These are phyloP conservation scores for Cytidiella melzeri DNA, from an alignment of 768 basidiomycete genomes.

Conservation along the genomic window DNA sequence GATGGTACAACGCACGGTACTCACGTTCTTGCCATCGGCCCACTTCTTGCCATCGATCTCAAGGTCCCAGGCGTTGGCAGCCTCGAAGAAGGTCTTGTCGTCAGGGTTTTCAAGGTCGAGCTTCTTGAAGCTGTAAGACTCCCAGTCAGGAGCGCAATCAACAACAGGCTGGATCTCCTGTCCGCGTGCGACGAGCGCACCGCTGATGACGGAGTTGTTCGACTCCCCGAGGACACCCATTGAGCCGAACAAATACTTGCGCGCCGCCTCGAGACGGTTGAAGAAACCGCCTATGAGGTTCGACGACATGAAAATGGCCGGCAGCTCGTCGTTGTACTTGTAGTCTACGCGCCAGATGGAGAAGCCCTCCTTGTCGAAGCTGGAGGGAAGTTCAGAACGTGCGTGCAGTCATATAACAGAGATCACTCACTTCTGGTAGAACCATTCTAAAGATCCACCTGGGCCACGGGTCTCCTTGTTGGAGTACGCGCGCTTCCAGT, in stretches of 20 bases:
- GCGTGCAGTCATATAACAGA: not conserved
- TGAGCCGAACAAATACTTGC: constrained; percentile 95
- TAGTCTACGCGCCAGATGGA: constrained; percentile 90
- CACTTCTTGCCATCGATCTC: constrained; percentile 85
- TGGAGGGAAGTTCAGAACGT: constrained; percentile 23
- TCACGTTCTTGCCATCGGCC: constrained; percentile 85
- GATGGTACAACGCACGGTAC: constrained; percentile 27
- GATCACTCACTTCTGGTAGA: constrained; percentile 80
- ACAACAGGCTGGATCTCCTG: constrained; percentile 65
- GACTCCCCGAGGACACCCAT: constrained; percentile 80
- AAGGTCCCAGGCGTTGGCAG: constrained; percentile 90
- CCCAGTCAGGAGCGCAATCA: constrained; percentile 84
- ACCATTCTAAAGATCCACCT: constrained; percentile 85
- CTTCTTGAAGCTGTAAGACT: constrained; percentile 77
- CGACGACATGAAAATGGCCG: constrained; percentile 87
- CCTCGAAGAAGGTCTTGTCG: constrained; percentile 90
- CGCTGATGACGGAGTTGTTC: constrained; percentile 77
- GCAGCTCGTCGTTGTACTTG: constrained; percentile 95
- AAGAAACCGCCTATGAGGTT: constrained; percentile 96
- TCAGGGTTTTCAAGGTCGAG: constrained; percentile 67
- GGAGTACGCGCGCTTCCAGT: constrained; percentile 97
- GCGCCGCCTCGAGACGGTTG: constrained; percentile 94
- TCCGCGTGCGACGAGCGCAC: constrained; percentile 80
- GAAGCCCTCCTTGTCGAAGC: constrained; percentile 86
- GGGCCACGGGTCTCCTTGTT: constrained; percentile 93